Conservation (phyloP, 371 early-diverging fungal genomes). For the Encephalitozoon romaleae region DNA sequence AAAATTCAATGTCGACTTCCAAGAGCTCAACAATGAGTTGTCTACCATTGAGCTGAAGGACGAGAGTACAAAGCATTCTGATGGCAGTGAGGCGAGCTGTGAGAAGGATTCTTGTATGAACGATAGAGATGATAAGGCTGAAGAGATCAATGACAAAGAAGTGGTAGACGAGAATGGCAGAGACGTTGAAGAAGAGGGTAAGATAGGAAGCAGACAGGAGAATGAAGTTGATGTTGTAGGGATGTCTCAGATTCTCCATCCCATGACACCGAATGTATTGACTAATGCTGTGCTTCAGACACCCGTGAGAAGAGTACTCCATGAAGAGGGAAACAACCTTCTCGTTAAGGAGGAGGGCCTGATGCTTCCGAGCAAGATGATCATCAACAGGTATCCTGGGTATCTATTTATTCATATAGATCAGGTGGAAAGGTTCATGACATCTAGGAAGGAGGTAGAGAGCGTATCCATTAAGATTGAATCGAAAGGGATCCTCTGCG, state of each 20-base stretch:
- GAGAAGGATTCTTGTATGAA: neutral
- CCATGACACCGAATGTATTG: neutral
- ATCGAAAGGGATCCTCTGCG: neutral
- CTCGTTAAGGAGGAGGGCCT: neutral
- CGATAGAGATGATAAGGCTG: neutral
- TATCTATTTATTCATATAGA: constrained; percentile 23
- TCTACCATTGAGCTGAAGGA: neutral
- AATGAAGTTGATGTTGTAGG: neutral
- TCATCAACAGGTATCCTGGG: constrained; percentile 27
- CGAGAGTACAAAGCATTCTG: neutral
- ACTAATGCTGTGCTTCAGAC: neutral
- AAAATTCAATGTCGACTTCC: constrained; percentile 7
- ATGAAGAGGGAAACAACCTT: neutral
- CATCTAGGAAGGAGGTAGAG: neutral
- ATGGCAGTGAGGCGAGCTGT: neutral
- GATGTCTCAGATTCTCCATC: neutral
- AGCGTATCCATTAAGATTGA: constrained; percentile 10
- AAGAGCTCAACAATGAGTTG: neutral
- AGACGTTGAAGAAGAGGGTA: neutral
- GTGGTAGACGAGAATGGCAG: neutral
- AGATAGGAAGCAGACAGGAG: neutral
- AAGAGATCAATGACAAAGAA: neutral
- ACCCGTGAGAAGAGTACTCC: neutral
- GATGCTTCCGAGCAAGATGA: neutral
- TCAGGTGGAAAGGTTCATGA: constrained; percentile 21